Evolutionary conservation across 306 rosid genomes (phyloP), one percentile per base, ranked within the genome.

Genomic region (Ammopiptanthus mongolicus): DNA sequence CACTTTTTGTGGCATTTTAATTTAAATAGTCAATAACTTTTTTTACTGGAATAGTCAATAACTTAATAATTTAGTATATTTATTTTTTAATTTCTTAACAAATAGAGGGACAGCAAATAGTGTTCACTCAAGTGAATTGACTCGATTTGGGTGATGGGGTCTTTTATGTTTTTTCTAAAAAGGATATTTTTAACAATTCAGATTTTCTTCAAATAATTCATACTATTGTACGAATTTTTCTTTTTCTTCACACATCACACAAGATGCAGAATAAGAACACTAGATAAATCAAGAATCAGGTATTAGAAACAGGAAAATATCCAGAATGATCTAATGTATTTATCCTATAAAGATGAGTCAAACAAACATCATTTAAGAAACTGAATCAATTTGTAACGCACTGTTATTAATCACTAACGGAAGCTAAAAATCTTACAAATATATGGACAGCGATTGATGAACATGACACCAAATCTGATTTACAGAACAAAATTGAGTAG

Each of bases 401-500:
- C 79, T 63, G 60, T 33, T 17, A 84, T 80, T 55, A 56, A 81
- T 68, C 41, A 31, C 47, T 29, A n/a, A 69, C 18, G 55, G 1
- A 78, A 9, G 55, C 81, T 47, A 46, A 73, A 77, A 73, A 18
- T 67, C 61, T 65, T 73, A 69, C 85, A 69, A 73, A 65, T 66
- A 63, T 53, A 82, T 63, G 74, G 47, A 69, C 72, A 81, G 23
- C 57, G 17, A 62, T 41, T 67, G 46, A 28, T 31, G 75, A 73
- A 62, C 57, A 57, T 50, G 74, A 62, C 85, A 68, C 76, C 68
- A 25, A 37, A 73, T 71, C 17, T 15, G 47, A 63, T 53, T 58
- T 78, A 78, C 63, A 74, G 41, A 21, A 65, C 65, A 78, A 80
- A 84, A 84, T 73, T 74, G 76, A 59, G 78, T 63, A 73, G 68